Base-by-base conservation (phyloP, 805 yeast species). In the Wickerhamomyces pijperi region DNA sequence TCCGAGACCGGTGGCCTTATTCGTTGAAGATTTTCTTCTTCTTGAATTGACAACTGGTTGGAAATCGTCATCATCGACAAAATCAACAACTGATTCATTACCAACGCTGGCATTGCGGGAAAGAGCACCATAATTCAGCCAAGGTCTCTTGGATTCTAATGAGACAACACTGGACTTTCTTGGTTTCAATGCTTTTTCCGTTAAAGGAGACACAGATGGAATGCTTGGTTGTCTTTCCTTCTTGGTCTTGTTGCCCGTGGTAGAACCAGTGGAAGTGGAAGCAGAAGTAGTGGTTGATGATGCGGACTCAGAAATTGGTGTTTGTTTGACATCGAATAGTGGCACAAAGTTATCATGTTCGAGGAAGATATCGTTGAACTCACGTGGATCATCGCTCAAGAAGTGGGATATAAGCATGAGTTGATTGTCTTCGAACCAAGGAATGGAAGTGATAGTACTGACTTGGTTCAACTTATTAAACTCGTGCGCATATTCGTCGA, bases 351-450 rank as follows among this genome's bases (percentile, higher is more conserved):
- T 34, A 14, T 58, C 61, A 21, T 56, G 49, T 8, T 58, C 61
- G 42, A 72, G 56, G 41, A 69, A 72, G 5, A 53, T 50, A 16
- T 58, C 59, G 42, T 73, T 71, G 48, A 64, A 72, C 2, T 39
- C 49, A 3, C 55, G 50, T 5, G 56, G 38, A 36, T 68, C 63
- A 13, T 31, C 33, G 4, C 39, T 42, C 13, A 65, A 42, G 44
- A 72, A 72, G 19, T 59, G 47, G 3, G 46, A 46, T 5, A 68
- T 17, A 46, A 65, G 46, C 4, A 42, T 43, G 5, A 52, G 48
- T 4, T 61, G 45, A 20, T 51, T 46, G 12, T 47, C 49, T 19
- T 58, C 59, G 39, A 58, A 52, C 64, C 66, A 62, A 3, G 29
- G 29, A 25, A 25, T 25, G 13, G 29, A 25, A 5, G 29, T 25